These are phyloP conservation scores for Catunica adiposa DNA, from an alignment of 2,329 filamentous ascomycete species.

Conservation along the genomic window DNA sequence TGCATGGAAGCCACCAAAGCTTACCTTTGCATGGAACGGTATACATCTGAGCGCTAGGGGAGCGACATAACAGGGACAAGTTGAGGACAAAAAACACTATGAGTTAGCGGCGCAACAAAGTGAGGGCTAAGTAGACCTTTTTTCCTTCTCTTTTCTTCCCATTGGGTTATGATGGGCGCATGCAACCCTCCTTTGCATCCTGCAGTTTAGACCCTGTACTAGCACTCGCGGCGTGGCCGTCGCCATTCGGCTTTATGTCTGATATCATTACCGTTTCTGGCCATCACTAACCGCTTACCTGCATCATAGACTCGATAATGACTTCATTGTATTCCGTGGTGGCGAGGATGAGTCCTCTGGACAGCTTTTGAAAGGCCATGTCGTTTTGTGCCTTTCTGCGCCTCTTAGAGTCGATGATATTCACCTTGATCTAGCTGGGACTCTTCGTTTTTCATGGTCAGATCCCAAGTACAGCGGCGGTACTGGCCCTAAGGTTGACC, in stretches of 20 bases:
- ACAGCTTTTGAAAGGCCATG: conserved; percentile 54
- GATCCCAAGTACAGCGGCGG: conserved; percentile 7
- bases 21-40: not conserved
- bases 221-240: not conserved
- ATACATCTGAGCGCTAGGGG: not conserved
- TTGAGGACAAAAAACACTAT: not conserved
- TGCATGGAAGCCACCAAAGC: not conserved
- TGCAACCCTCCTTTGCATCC: not conserved
- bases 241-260: not conserved
- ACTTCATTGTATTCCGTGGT: conserved; percentile 65
- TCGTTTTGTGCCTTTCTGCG: conserved; percentile 57
- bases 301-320: conserved; percentile 48
- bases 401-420: conserved; percentile 57
- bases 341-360: conserved; percentile 59
- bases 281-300: not conserved
- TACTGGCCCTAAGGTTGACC: conserved; percentile 37
- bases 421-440: conserved; percentile 53
- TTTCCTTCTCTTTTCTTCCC: not conserved
- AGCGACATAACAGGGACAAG: not conserved
- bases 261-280: not conserved
- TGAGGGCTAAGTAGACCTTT: not conserved
- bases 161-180: not conserved
- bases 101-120: not conserved
- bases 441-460: conserved; percentile 36
- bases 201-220: not conserved